Percentiles rank a stretch among this genome's conserved stretches.
Evolutionary conservation across 768 basidiomycete genomes (phyloP).

Genomic region (Rossbeevera mucosa): DNA sequence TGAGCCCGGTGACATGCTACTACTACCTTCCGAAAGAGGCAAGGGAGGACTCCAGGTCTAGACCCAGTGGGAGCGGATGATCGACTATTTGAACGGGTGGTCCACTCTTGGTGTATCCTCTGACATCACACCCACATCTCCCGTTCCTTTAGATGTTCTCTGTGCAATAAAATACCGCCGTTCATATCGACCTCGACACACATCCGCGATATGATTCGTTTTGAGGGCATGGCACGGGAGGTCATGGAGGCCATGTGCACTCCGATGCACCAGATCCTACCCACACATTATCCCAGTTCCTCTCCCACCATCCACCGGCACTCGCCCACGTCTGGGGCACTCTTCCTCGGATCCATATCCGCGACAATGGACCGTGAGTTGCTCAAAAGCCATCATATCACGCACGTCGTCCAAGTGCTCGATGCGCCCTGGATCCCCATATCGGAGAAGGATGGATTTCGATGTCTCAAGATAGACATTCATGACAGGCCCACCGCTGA

Average conservation of each 20-base stretch:
- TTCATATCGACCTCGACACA: neutral
- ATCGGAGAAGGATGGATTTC: constrained; percentile 41
- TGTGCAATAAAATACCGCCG: constrained; percentile 3
- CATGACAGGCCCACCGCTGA: constrained; percentile 59
- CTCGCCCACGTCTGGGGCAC: constrained; percentile 38
- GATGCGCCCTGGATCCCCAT: constrained; percentile 61
- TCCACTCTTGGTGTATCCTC: constrained; percentile 9
- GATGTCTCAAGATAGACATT: constrained; percentile 64
- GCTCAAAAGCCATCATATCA: constrained; percentile 47
- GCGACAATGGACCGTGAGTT: constrained; percentile 54
- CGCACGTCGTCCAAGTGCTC: constrained; percentile 62
- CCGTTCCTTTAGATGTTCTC: constrained; percentile 1
- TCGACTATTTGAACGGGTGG: constrained; percentile 26
- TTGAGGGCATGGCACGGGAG: constrained; percentile 68
- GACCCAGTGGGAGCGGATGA: constrained; percentile 17
- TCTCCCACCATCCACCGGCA: constrained; percentile 15
- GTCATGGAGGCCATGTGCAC: constrained; percentile 84
- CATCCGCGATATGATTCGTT: constrained; percentile 66
- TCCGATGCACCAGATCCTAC: constrained; percentile 73
- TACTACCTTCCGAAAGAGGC: constrained; percentile 22
- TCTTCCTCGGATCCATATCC: constrained; percentile 66
- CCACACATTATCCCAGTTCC: constrained; percentile 26
- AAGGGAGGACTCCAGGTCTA: constrained; percentile 15
- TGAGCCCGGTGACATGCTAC: constrained; percentile 18
- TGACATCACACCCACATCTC: constrained; percentile 6